Evolutionary conservation across 176 grass and related monocot genomes (phyloP).

Genomic region (Raddia distichophylla): DNA sequence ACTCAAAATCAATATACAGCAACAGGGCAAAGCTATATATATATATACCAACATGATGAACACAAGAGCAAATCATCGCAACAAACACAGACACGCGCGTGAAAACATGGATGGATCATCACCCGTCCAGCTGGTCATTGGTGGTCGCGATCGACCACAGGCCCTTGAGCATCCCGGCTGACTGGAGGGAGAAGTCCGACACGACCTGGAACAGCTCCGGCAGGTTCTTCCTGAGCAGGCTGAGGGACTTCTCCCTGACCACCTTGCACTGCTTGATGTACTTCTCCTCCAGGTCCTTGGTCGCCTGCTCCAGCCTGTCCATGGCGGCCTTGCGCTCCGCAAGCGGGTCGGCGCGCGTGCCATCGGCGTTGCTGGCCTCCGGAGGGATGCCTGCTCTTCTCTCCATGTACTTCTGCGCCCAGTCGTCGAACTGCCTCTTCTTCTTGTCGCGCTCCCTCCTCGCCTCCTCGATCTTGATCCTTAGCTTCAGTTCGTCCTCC

Average conservation of each 20-base stretch:
- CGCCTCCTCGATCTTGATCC: slow-evolving; percentile 45
- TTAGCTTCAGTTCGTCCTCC: slow-evolving; percentile 61
- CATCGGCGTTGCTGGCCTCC: slow-evolving; percentile 41
- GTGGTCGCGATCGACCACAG: slow-evolving; percentile 42
- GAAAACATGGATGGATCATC: background rate
- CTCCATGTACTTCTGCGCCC: slow-evolving; percentile 61
- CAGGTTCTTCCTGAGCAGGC: slow-evolving; percentile 57
- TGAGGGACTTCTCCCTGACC: slow-evolving; percentile 85
- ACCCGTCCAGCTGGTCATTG: slow-evolving; percentile 50
- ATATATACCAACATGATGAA: background rate
- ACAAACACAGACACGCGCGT: background rate
- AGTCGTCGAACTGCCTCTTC: slow-evolving; percentile 68
- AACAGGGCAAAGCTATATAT: slow-evolving; percentile 21
- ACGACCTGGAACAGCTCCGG: slow-evolving; percentile 57
- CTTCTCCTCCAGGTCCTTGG: slow-evolving; percentile 49
- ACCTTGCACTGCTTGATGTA: slow-evolving; percentile 53
- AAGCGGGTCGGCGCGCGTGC: slow-evolving; percentile 31
- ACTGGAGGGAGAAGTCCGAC: slow-evolving; percentile 54
- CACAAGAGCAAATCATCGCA: slow-evolving; percentile 18
- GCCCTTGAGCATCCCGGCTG: slow-evolving; percentile 62
- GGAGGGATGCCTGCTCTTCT: slow-evolving; percentile 37
- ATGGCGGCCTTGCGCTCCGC: slow-evolving; percentile 49
- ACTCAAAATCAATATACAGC: slow-evolving; percentile 34
- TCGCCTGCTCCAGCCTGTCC: slow-evolving; percentile 46
- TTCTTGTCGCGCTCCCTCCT: slow-evolving; percentile 60